These are phyloP conservation scores for Rhizopogon vinicolor DNA, from an alignment of 768 basidiomycete genomes.

Conservation along the genomic window DNA sequence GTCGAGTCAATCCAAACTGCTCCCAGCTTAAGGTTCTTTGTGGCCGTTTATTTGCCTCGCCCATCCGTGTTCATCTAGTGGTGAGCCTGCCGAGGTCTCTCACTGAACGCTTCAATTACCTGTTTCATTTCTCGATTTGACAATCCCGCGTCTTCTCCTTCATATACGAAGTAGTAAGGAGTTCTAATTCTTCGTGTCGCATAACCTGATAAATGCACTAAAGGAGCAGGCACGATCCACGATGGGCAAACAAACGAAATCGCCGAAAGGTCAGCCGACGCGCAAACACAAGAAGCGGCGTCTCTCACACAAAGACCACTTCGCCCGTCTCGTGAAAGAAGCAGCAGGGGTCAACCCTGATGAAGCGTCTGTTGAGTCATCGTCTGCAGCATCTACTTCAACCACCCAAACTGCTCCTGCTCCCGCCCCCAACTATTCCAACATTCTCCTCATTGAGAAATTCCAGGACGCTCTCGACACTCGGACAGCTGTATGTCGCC, in stretches of 20 bases:
- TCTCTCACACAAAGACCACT: constrained; percentile 17
- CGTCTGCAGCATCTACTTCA: constrained; percentile 4
- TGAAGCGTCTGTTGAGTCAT: constrained; percentile 1
- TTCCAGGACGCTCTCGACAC: constrained; percentile 23
- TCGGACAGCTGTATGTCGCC: constrained; percentile 22
- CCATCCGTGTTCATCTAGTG: background rate
- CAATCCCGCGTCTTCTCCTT: background rate
- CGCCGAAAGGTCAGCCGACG: constrained; percentile 9
- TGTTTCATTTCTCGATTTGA: background rate
- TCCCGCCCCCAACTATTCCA: constrained; percentile 18
- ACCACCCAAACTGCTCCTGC: constrained; percentile 1
- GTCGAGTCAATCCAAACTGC: background rate
- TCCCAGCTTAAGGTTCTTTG: background rate
- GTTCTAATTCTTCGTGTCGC: background rate
- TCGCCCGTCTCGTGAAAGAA: constrained; percentile 19
- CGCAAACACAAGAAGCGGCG: constrained; percentile 22
- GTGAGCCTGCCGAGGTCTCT: background rate
- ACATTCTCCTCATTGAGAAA: constrained; percentile 21
- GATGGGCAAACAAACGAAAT: background rate
- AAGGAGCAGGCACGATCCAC: background rate
- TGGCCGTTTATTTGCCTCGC: background rate
- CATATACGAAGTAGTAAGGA: background rate
- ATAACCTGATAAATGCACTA: background rate
- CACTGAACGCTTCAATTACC: background rate
- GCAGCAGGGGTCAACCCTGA: constrained; percentile 1